Percentiles rank a stretch among this genome's conserved stretches.
These are phyloP conservation scores for Nakazawaea siamensis DNA, from an alignment of 805 yeast species.

Conservation along the genomic window DNA sequence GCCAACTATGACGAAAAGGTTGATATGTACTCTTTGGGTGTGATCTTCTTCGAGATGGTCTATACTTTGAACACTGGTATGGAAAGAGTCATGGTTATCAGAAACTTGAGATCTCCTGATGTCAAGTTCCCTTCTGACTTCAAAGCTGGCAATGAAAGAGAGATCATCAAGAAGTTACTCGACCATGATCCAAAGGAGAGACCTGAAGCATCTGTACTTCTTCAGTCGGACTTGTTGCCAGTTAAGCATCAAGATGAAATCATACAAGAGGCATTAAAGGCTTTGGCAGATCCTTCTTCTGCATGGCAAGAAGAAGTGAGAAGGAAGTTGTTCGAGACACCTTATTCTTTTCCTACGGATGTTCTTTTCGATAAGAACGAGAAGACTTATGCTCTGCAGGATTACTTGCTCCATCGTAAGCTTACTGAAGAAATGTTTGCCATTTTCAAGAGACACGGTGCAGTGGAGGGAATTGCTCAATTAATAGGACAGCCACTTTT, in stretches of 20 bases:
- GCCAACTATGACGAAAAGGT: constrained; percentile 87
- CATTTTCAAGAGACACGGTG: constrained; percentile 78
- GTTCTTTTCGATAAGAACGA: constrained; percentile 61
- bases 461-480: constrained; percentile 54
- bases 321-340: constrained; percentile 76
- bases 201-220: constrained; percentile 70
- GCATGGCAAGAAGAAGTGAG: constrained; percentile 94
- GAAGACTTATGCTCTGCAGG: constrained; percentile 25
- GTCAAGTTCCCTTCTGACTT: constrained; percentile 71
- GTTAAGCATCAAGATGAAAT: constrained; percentile 86
- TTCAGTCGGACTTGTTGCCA: constrained; percentile 79
- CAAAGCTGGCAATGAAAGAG: constrained; percentile 50
- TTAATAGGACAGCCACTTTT: constrained; percentile 42
- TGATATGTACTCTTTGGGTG: constrained; percentile 92
- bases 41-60: constrained; percentile 93
- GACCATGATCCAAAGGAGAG: constrained; percentile 74
- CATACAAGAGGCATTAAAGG: constrained; percentile 79
- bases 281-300: constrained; percentile 81
- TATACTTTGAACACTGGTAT: constrained; percentile 80
- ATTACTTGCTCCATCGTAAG: constrained; percentile 49
- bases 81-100: constrained; percentile 80
- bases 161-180: constrained; percentile 56
- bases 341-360: constrained; percentile 79
- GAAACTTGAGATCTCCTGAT: constrained; percentile 46
- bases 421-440: constrained; percentile 52